phyloP scores from a whole-genome alignment of 257 asterid species.

The Nicotiana paniculata region DNA sequence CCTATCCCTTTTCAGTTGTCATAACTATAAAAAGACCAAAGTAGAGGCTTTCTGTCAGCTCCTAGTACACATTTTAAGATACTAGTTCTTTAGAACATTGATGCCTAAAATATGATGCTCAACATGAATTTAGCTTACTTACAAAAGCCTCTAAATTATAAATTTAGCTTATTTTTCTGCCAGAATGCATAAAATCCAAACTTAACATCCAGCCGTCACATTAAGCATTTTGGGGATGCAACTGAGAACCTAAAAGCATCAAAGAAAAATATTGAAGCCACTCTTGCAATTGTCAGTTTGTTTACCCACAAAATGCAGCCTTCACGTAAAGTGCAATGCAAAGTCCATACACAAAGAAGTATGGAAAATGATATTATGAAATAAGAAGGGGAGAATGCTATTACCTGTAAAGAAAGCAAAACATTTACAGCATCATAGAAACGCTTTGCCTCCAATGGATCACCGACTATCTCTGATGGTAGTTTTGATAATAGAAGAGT shows the following conservation, averaged over 20 bases:
- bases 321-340: background rate
- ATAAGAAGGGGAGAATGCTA: conserved; percentile 7
- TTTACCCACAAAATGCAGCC: background rate
- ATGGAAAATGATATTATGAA: background rate
- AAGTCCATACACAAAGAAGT: background rate
- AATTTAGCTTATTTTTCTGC: background rate
- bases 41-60: background rate
- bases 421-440: conserved; percentile 88
- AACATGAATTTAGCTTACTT: background rate
- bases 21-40: background rate
- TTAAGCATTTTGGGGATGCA: background rate
- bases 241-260: background rate
- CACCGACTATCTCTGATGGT: conserved; percentile 71
- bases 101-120: background rate
- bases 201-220: background rate
- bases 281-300: background rate
- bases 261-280: background rate
- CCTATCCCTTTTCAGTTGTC: background rate
- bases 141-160: background rate
- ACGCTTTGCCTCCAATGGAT: conserved; percentile 53
- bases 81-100: background rate
- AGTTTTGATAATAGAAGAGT: conserved; percentile 58
- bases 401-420: conserved; percentile 85
- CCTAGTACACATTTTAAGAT: background rate
- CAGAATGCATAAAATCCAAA: background rate